Evolutionary conservation across 2,329 filamentous ascomycete species (phyloP).

Genomic region (Claviceps fusiformis): DNA sequence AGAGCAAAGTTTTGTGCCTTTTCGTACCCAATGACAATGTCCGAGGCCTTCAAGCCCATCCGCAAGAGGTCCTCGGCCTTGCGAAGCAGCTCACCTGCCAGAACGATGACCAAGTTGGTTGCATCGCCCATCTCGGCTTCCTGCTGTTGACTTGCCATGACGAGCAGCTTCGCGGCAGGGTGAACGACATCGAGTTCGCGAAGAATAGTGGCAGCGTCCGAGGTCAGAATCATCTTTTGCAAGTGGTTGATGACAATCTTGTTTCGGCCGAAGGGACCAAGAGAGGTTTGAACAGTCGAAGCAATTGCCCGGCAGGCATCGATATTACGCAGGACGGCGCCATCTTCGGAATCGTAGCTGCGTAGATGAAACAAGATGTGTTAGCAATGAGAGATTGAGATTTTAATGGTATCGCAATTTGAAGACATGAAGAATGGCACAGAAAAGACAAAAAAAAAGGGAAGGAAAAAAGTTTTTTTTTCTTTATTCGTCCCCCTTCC

Average conservation of each 20-base stretch:
- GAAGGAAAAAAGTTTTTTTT: too few relatives aligned
- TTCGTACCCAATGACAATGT: slow-evolving; percentile 93
- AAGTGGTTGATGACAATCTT: slow-evolving; percentile 99
- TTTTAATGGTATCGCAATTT: not conserved
- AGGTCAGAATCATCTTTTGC: slow-evolving; percentile 98
- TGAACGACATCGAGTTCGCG: slow-evolving; percentile 97
- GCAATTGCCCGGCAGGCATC: slow-evolving; percentile 95
- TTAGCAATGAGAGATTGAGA: slow-evolving; percentile 2
- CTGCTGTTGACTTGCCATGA: slow-evolving; percentile 98
- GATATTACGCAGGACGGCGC: slow-evolving; percentile 94
- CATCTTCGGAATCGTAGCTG: slow-evolving; percentile 98
- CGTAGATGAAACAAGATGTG: slow-evolving; percentile 8
- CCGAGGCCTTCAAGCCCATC: slow-evolving; percentile 96
- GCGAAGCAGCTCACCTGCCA: slow-evolving; percentile 87
- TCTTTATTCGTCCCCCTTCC: too few relatives aligned
- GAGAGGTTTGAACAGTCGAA: slow-evolving; percentile 89
- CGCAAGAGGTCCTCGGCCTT: slow-evolving; percentile 94
- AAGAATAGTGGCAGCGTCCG: slow-evolving; percentile 92
- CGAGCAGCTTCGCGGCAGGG: slow-evolving; percentile 89
- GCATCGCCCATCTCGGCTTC: slow-evolving; percentile 98
- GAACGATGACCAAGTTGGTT: slow-evolving; percentile 90
- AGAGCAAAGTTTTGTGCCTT: slow-evolving; percentile 83
- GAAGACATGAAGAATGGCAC: too few relatives aligned
- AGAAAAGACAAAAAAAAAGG: too few relatives aligned
- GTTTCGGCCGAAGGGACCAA: slow-evolving; percentile 95